Evolutionary conservation across 768 basidiomycete species (phyloP).

Genomic region (Macrolepiota fuliginosa): DNA sequence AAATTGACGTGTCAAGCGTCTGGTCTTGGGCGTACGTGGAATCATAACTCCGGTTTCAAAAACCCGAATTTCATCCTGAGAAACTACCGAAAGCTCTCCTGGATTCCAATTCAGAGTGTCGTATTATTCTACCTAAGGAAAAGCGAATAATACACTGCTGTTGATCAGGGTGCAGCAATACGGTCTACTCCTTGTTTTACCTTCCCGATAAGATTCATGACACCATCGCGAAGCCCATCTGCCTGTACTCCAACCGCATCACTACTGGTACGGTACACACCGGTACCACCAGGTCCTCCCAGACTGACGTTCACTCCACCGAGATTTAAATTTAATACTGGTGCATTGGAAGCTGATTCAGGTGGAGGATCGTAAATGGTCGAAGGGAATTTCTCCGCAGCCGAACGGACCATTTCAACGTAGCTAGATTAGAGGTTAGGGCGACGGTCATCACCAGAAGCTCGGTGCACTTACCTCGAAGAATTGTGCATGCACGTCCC

Average conservation of each 20-base stretch:
- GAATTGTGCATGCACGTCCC: constrained; percentile 97
- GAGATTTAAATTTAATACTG: constrained; percentile 86
- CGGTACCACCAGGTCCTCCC: constrained; percentile 82
- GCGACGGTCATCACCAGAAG: constrained; percentile 6
- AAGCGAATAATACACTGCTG: constrained; percentile 10
- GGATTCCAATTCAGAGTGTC: neutral
- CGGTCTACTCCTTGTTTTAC: constrained; percentile 84
- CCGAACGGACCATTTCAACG: constrained; percentile 82
- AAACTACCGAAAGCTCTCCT: neutral
- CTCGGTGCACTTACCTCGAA: constrained; percentile 57
- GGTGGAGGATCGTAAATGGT: constrained; percentile 75
- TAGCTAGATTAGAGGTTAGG: constrained; percentile 48
- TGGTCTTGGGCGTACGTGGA: constrained; percentile 6
- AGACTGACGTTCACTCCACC: constrained; percentile 91
- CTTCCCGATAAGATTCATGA: constrained; percentile 83
- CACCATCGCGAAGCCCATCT: constrained; percentile 87
- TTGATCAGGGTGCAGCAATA: constrained; percentile 41
- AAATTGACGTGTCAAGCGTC: constrained; percentile 36
- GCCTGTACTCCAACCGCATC: constrained; percentile 75
- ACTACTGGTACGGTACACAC: constrained; percentile 80
- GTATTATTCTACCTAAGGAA: constrained; percentile 11
- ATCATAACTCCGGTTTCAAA: neutral
- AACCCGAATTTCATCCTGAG: constrained; percentile 28
- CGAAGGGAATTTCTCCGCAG: constrained; percentile 57
- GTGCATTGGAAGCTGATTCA: constrained; percentile 69